A percentile compares a stretch with the other conserved stretches of the same genome.
These are phyloP conservation scores for Lenwebbia sp. DNA, from an alignment of 345 rosid genomes.

Conservation along the genomic window DNA sequence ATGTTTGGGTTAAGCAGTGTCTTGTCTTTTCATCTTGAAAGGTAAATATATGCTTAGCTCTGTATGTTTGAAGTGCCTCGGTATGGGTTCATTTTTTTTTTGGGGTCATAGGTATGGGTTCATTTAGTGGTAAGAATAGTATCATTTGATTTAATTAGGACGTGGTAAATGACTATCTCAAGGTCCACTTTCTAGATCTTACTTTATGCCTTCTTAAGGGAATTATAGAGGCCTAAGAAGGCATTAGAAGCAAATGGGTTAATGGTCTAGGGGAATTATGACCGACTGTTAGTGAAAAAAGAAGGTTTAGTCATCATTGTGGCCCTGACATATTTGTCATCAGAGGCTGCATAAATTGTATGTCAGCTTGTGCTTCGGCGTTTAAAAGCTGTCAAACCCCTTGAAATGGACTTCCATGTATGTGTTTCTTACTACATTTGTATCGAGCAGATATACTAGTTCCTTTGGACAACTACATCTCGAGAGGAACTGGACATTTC, in stretches of 20 bases:
- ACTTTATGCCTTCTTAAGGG: neutral
- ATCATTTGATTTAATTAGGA: neutral
- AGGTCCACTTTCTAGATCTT: neutral
- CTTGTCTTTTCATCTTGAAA: neutral
- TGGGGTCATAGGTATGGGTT: neutral
- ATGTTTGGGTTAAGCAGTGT: neutral
- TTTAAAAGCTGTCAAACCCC: neutral
- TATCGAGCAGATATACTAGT: slow-evolving; percentile 72
- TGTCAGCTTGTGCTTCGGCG: neutral
- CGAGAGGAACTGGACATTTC: slow-evolving; percentile 89
- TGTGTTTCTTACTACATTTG: neutral
- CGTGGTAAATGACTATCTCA: neutral
- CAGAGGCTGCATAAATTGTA: neutral
- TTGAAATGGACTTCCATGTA: neutral
- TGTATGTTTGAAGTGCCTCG: neutral
- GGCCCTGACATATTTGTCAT: neutral
- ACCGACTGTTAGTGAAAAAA: neutral
- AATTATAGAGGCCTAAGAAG: neutral
- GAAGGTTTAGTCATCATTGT: neutral
- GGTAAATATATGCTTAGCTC: neutral
- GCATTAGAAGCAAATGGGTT: neutral
- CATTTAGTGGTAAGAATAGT: neutral
- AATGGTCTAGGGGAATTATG: neutral
- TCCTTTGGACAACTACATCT: slow-evolving; percentile 93
- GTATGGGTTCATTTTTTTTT: neutral